Percentiles rank a stretch among this genome's conserved stretches.
Evolutionary conservation across 441 rosid species (phyloP).

Genomic region (Metrosideros polymorpha): DNA sequence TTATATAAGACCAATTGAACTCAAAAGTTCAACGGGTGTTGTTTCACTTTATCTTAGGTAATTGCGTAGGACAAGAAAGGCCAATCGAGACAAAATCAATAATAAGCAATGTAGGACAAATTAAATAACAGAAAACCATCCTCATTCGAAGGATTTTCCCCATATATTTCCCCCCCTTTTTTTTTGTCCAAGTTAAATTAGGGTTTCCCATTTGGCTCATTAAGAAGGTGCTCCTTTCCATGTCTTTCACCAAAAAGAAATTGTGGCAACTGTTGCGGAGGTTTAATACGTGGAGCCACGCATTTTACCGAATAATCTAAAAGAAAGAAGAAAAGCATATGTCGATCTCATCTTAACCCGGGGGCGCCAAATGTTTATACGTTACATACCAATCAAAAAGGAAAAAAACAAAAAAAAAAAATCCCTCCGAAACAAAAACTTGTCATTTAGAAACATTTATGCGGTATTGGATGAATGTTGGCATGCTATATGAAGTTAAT

Average conservation of each 20-base stretch:
- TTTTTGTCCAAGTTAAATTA: no score
- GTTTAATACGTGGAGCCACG: not conserved
- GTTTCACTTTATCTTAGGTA: not conserved
- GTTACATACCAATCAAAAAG: not conserved
- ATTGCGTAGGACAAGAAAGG: not conserved
- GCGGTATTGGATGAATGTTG: not conserved
- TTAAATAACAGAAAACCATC: not conserved
- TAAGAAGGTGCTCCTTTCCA: not conserved
- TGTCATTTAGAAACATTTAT: not conserved
- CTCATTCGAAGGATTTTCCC: not conserved
- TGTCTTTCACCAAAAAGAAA: not conserved
- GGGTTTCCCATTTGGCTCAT: not conserved
- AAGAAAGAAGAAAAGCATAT: not conserved
- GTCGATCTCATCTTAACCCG: not conserved
- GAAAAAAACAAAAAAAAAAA: not conserved
- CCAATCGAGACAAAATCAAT: not conserved
- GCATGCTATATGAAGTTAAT: not conserved
- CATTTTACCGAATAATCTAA: not conserved
- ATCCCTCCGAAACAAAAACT: not conserved
- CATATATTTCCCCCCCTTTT: no score
- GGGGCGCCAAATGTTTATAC: not conserved
- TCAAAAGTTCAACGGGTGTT: not conserved
- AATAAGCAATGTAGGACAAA: not conserved
- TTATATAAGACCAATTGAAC: not conserved
- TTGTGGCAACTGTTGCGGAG: not conserved